Evolutionary conservation across 1,284 basidiomycete genomes (phyloP).

Genomic region (Microbotryomycetes sp.): DNA sequence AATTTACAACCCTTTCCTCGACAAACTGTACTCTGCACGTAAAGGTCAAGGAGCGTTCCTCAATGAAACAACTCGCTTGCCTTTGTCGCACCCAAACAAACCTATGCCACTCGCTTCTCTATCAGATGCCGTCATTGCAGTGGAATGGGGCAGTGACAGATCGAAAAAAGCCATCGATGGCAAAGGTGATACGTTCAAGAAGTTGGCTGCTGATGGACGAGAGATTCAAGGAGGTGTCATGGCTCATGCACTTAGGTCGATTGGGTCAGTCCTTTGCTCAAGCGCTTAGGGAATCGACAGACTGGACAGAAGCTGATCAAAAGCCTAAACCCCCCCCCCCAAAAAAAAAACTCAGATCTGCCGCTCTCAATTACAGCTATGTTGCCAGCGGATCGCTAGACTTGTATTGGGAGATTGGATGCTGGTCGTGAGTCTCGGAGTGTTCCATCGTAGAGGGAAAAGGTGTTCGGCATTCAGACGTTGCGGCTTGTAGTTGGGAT

Average conservation of each 20-base stretch:
- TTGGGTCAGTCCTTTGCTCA: constrained; percentile 56
- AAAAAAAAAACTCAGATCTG: constrained; percentile 43
- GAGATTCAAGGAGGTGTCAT: constrained; percentile 68
- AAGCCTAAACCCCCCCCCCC: no score
- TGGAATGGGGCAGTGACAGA: constrained; percentile 91
- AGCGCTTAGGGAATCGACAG: background rate
- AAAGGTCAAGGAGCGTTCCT: constrained; percentile 75
- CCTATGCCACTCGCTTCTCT: constrained; percentile 67
- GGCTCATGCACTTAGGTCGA: constrained; percentile 74
- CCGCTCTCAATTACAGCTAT: constrained; percentile 73
- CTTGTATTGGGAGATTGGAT: constrained; percentile 86
- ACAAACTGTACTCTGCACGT: constrained; percentile 70
- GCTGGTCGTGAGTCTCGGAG: constrained; percentile 50
- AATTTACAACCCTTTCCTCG: constrained; percentile 86
- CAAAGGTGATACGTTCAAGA: constrained; percentile 66
- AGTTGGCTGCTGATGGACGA: constrained; percentile 66
- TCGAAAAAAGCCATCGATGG: constrained; percentile 50
- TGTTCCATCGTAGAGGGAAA: no score
- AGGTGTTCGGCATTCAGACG: background rate
- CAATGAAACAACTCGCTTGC: constrained; percentile 54
- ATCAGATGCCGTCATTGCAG: constrained; percentile 71
- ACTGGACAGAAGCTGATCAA: background rate
- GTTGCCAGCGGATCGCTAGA: constrained; percentile 72
- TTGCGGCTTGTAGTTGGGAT: constrained; percentile 35
- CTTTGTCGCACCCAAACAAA: constrained; percentile 57